Base-by-base conservation (phyloP, 202 grass and related monocot species). In the Sporobolus alterniflorus region DNA sequence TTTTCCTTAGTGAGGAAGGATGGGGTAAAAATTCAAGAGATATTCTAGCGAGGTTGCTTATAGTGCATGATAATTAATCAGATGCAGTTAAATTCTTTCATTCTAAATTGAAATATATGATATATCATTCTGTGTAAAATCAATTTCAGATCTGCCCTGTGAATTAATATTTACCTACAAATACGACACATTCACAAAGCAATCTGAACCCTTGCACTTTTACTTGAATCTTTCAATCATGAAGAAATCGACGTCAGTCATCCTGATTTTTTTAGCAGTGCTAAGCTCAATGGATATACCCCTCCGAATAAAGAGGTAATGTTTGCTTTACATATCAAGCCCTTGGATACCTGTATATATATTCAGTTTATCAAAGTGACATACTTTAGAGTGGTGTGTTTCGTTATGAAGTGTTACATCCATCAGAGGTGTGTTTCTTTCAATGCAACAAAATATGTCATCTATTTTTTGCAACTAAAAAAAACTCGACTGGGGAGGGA, bases 191-290 rank as follows among this genome's bases (percentile, higher is more conserved):
- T 73, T 59, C 24, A 44, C 21, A 15, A 74, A 69, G 32, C 10
- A 71, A 57, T 41, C 33, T 42, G 49, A 47, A 39, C 36, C 43
- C 75, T 63, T 56, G 69, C 25, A 67, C 33, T 77, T 82, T 17
- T 31, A 78, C 90, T 82, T 92, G 47, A 79, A 87, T 69, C 62
- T 82, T 85, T 67, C 90, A 95, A 92, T 71, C 89, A 95, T 78
- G 88, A 95, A 80, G 96, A 98, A 26, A 95, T 93, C 74, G 96
- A 93, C 42, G 92, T 98, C 63, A 98, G 90, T 79, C 96, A 98
- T 93, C 90, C 96, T 84, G 91, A 98, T 47, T 98, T 98, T 80
- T 95, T 98, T 79, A 93, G 85, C 75, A 93, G 85, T 78, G 96
- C 96, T 74, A 98, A 98, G 75, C 84, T 95, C 15, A 95, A 92